A percentile compares a stretch with the other conserved stretches of the same genome.
These are phyloP conservation scores for Kentomonas sorsogonicus DNA, from an alignment of 208 protist genomes.

Conservation along the genomic window DNA sequence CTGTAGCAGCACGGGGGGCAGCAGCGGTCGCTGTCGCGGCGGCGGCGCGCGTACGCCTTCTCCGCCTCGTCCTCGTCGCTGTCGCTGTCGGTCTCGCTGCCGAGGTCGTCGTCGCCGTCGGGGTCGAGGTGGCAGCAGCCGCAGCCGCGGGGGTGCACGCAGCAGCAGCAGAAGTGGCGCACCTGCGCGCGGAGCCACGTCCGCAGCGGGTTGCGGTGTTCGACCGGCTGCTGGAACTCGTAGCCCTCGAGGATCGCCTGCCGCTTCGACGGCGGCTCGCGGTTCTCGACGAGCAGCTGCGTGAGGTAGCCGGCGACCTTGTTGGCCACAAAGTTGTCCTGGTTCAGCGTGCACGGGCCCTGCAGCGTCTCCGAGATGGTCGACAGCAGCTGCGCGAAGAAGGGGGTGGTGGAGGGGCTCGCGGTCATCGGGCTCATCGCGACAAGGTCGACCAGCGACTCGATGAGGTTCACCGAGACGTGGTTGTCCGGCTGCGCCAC, in stretches of 20 bases:
- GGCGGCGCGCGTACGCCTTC: too few species aligned
- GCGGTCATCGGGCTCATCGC: conserved; percentile 26
- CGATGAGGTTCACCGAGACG: conserved; percentile 55
- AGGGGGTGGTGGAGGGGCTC: conserved; percentile 30
- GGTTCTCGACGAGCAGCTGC: conserved; percentile 23
- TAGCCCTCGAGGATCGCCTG: conserved; percentile 15
- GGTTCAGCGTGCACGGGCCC: conserved; percentile 44
- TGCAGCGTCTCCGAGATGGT: conserved; percentile 48
- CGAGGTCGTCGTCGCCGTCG: neutral
- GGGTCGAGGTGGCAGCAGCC: too few species aligned
- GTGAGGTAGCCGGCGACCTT: conserved; percentile 42
- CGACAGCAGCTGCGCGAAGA: conserved; percentile 38
- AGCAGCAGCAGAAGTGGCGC: too few species aligned
- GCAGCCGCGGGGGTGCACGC: too few species aligned
- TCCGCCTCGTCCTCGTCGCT: conserved; percentile 1
- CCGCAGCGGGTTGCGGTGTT: conserved; percentile 16
- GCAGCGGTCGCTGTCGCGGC: too few species aligned
- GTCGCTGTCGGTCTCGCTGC: neutral
- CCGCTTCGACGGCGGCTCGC: conserved; percentile 12
- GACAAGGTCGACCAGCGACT: conserved; percentile 45
- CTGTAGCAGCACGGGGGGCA: too few species aligned
- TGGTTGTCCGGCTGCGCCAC: conserved; percentile 50
- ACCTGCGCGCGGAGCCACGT: neutral
- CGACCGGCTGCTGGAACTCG: conserved; percentile 6
- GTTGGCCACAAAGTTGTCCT: conserved; percentile 47